A percentile compares a stretch with the other conserved stretches of the same genome.
Evolutionary conservation across 2,329 filamentous ascomycete genomes (phyloP).

Genomic region (Penicillium freii): DNA sequence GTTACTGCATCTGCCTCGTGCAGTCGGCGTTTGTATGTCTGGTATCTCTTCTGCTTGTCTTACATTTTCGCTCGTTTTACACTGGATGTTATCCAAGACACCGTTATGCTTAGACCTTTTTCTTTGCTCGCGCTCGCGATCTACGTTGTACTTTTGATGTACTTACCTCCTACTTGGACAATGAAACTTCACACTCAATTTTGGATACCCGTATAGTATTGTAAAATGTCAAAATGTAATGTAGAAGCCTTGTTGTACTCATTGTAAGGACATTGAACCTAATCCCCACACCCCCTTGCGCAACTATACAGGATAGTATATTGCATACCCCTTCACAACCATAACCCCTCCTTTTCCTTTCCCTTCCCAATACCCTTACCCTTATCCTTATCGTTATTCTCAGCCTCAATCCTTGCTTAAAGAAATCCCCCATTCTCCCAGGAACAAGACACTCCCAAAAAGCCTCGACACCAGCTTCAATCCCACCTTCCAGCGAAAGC

Average conservation of each 20-base stretch:
- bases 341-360: neutral
- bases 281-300: neutral
- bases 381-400: neutral
- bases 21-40: neutral
- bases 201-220: neutral
- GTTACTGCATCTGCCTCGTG: neutral
- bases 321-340: neutral
- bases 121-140: neutral
- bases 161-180: constrained; percentile 1
- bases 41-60: neutral
- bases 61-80: neutral
- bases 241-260: neutral
- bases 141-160: neutral
- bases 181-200: neutral
- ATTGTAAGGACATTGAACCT: neutral
- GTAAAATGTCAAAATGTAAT: neutral
- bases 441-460: too few relatives aligned
- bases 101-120: neutral
- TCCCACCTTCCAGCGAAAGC: too few relatives aligned
- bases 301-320: neutral
- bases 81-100: neutral
- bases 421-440: neutral
- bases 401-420: neutral
- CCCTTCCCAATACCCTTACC: neutral
- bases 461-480: too few relatives aligned